Base-by-base conservation (phyloP, 257 asterid species). In the Nicotiana sylvestris region DNA sequence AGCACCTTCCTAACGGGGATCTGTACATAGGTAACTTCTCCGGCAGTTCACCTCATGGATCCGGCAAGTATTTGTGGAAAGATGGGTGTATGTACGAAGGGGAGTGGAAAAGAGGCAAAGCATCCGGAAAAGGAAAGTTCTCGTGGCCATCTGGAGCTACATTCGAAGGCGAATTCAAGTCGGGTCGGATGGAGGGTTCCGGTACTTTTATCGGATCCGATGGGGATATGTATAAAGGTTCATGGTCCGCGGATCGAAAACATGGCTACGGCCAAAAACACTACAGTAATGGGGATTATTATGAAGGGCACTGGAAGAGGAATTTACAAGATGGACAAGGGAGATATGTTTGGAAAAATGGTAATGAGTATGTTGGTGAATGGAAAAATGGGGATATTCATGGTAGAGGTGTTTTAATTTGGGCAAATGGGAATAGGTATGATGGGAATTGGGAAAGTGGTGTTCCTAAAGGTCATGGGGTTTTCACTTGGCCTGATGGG, bases 131-230 rank as follows among this genome's bases (percentile, higher is more conserved):
- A 65, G 99, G 99, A 1, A 94, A 88, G 83, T 90, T 96, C 64
- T 96, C 99, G 0, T 96, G 99, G 99, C 98, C 99, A 2, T 94
- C 98, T 1, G 98, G 99, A 2, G 98, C 99, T 25, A 92, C 93
- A 11, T 96, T 88, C 64, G 97, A 90, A 68, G 99, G 99, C 0
- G 97, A 96, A 55, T 96, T 96, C 84, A 93, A 86, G 88, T 91
- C 94, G 53, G 98, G 99, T 49, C 89, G 98, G 66, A 96, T 96
- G 98, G 99, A 96, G 62, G 99, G 99, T 1, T 80, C 82, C 0
- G 99, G 99, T 18, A 91, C 95, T 1, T 94, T 93, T 83, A 91
- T 94, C 46, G 97, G 97, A 7, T 66, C 97, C 15, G 97, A 93
- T 2, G 98, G 98, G 37, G 97, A 94, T 76, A 87, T 86, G 87